Percentiles rank a stretch among this genome's conserved stretches.
Evolutionary conservation across 225 moss, liverwort and hornwort genomes (phyloP).

Genomic region (Pleurozium schreberi): DNA sequence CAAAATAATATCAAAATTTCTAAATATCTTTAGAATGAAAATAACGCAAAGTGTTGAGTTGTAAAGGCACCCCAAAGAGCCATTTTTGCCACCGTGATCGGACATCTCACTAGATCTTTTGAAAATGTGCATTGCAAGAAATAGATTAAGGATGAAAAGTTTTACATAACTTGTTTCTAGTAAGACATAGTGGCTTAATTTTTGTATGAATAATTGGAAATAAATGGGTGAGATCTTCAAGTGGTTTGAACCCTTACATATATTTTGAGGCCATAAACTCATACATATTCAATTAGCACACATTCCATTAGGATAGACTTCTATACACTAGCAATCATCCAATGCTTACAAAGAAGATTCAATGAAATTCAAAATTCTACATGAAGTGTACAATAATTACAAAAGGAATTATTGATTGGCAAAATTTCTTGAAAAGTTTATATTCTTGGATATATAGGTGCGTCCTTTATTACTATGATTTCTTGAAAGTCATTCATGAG

Average conservation of each 20-base stretch:
- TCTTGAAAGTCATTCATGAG: background rate
- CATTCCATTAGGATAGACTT: rapidly evolving
- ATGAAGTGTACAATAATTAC: background rate
- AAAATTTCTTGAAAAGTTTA: background rate
- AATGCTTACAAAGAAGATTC: rapidly evolving
- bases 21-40: too few species aligned
- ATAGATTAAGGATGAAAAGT: background rate
- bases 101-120: rapidly evolving
- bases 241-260: background rate
- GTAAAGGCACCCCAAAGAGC: rapidly evolving
- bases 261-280: background rate
- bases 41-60: too few species aligned
- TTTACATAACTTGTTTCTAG: background rate
- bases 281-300: background rate
- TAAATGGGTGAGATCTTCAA: background rate
- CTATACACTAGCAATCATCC: too few species aligned
- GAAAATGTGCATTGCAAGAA: too few species aligned
- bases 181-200: background rate
- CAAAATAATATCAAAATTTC: too few species aligned
- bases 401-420: background rate
- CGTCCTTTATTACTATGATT: rapidly evolving
- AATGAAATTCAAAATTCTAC: background rate
- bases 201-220: background rate
- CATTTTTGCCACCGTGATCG: rapidly evolving
- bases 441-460: background rate